Percentiles rank a stretch among this genome's conserved stretches.
Conservation (phyloP, 352 stramenopile species). For the Peronosclerospora sorghi region DNA sequence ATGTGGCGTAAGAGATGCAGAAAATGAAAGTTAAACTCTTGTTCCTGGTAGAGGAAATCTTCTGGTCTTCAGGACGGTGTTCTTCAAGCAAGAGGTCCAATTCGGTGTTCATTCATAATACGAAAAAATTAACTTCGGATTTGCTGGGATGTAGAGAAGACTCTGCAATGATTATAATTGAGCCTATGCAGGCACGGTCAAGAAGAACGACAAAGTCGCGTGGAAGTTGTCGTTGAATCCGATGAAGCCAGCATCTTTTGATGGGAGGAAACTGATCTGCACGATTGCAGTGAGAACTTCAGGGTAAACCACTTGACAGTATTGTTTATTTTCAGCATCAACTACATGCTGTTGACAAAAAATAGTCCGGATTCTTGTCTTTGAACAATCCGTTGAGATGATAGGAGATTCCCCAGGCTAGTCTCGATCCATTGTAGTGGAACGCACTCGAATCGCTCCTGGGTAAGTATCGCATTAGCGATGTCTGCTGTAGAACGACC, state of each 20-base stretch:
- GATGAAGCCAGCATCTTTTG: slow-evolving; percentile 58
- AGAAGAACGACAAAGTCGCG: slow-evolving; percentile 75
- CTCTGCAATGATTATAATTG: slow-evolving; percentile 38
- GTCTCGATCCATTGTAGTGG: slow-evolving; percentile 43
- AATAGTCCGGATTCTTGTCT: slow-evolving; percentile 30
- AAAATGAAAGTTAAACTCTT: slow-evolving; percentile 28
- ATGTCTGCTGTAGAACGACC: slow-evolving; percentile 36
- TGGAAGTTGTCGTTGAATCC: slow-evolving; percentile 75
- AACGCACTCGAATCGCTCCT: slow-evolving; percentile 34
- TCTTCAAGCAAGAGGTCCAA: slow-evolving; percentile 72
- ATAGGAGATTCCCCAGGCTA: slow-evolving; percentile 24
- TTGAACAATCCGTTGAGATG: slow-evolving; percentile 17
- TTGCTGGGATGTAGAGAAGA: slow-evolving; percentile 47
- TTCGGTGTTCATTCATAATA: slow-evolving; percentile 79
- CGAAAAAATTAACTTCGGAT: slow-evolving; percentile 94
- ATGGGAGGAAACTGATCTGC: slow-evolving; percentile 58
- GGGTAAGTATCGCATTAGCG: slow-evolving; percentile 33
- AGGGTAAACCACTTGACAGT: slow-evolving; percentile 32
- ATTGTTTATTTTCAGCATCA: background rate
- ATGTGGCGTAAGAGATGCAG: slow-evolving; percentile 29
- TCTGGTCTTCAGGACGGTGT: too few species aligned
- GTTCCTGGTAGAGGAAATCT: slow-evolving; percentile 24
- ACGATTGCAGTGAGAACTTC: slow-evolving; percentile 77
- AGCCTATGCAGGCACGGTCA: slow-evolving; percentile 74
- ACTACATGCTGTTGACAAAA: slow-evolving; percentile 5